Percentiles rank a stretch among this genome's conserved stretches.
phyloP scores from a whole-genome alignment of 352 stramenopile genomes.

The Globisporangium nunn region DNA sequence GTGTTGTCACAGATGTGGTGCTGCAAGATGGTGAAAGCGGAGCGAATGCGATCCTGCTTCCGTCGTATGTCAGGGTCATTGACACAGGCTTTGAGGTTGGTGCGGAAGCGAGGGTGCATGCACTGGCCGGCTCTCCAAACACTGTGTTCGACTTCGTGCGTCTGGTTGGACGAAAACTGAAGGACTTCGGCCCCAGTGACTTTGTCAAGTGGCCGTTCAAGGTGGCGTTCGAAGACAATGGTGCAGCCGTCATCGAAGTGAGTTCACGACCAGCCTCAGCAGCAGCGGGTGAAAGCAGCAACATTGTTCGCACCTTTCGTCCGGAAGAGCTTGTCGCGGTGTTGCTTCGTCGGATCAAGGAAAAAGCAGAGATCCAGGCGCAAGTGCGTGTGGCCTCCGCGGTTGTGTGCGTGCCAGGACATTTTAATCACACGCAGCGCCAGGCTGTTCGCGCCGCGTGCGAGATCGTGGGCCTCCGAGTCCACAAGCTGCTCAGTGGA shows the following conservation, averaged over 20 bases:
- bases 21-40: background rate
- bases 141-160: constrained; percentile 25
- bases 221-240: constrained; percentile 16
- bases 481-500: constrained; percentile 20
- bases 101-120: background rate
- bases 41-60: background rate
- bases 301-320: constrained; percentile 6
- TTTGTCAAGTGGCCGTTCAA: constrained; percentile 27
- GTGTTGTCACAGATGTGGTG: background rate
- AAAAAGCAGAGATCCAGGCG: constrained; percentile 20
- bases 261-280: background rate
- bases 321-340: constrained; percentile 43
- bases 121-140: constrained; percentile 13
- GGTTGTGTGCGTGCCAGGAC: constrained; percentile 24
- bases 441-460: constrained; percentile 32
- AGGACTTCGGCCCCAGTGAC: constrained; percentile 8
- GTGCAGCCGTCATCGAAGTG: constrained; percentile 29
- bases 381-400: constrained; percentile 11
- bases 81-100: constrained; percentile 5
- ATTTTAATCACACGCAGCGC: constrained; percentile 41
- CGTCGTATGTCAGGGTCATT: constrained; percentile 6
- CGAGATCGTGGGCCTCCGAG: constrained; percentile 23
- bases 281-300: background rate
- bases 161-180: constrained; percentile 21
- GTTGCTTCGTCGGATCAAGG: constrained; percentile 29